Evolutionary conservation across 177 flowering plant species (phyloP).

Genomic region (Tripterygium wilfordii): DNA sequence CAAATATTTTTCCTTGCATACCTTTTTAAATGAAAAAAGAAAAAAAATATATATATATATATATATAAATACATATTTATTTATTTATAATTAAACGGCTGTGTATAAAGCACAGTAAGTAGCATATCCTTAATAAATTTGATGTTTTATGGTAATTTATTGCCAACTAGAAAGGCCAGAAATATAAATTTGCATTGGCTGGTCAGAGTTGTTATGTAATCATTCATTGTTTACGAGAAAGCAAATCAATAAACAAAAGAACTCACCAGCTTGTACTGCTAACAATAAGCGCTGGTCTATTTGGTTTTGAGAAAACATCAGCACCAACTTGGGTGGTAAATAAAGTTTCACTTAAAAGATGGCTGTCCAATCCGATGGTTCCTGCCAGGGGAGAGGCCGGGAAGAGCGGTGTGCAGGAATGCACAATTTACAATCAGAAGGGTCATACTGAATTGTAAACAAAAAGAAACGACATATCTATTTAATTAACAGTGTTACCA

Average conservation of each 20-base stretch:
- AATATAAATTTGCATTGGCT: no score
- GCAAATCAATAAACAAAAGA: constrained; percentile 2
- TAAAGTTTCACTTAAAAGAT: constrained; percentile 30
- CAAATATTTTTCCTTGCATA: no score
- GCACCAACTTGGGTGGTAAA: constrained; percentile 44
- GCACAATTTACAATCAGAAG: no score
- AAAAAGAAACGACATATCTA: not conserved
- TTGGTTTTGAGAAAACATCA: constrained; percentile 42
- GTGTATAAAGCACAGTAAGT: no score
- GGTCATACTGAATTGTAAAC: no score
- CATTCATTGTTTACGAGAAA: not conserved
- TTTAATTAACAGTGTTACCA: constrained; percentile 35
- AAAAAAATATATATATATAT: no score
- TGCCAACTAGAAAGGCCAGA: no score
- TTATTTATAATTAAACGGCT: no score
- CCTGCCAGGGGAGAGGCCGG: constrained; percentile 13
- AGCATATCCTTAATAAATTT: no score
- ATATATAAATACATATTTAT: no score
- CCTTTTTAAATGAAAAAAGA: no score
- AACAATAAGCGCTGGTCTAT: constrained; percentile 87
- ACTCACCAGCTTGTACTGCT: constrained; percentile 98
- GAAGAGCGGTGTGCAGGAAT: not conserved
- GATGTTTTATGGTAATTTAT: no score
- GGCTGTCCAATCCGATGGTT: constrained; percentile 11
- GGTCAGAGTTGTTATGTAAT: not conserved